Conservation (phyloP, 1,284 basidiomycete species). For the Fomitiporia mediterranea region DNA sequence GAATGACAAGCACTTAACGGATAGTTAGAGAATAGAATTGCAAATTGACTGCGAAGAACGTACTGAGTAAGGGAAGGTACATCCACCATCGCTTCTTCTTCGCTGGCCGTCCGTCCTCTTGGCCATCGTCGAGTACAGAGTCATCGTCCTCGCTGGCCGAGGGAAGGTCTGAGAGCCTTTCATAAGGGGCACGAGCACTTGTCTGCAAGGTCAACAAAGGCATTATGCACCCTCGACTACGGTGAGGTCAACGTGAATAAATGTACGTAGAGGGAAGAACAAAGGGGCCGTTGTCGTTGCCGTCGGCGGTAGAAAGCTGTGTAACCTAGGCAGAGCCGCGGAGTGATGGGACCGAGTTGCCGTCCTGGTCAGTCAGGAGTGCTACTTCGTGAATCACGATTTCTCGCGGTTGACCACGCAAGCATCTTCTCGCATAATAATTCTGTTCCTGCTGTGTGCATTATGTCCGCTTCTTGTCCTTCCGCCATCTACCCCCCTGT, state of each 20-base stretch:
- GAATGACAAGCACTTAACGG: constrained; percentile 46
- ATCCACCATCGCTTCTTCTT: constrained; percentile 20
- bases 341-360: background rate
- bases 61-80: constrained; percentile 17
- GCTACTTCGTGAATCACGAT: background rate
- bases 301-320: constrained; percentile 10
- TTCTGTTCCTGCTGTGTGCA: background rate
- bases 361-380: background rate
- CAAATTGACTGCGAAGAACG: background rate
- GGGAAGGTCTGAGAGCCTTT: constrained; percentile 7
- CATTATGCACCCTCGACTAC: constrained; percentile 1
- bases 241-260: background rate
- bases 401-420: background rate
- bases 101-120: constrained; percentile 9
- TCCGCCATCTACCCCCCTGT: background rate
- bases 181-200: constrained; percentile 15
- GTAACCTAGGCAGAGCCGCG: no score
- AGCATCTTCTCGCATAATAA: background rate
- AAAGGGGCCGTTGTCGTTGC: background rate
- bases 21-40: background rate
- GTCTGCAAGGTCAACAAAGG: constrained; percentile 13
- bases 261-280: background rate
- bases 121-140: constrained; percentile 14
- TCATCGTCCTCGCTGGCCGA: constrained; percentile 18
- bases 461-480: background rate